Conservation (phyloP, 1,284 basidiomycete species). For the Ceratobasidium papillatum region DNA sequence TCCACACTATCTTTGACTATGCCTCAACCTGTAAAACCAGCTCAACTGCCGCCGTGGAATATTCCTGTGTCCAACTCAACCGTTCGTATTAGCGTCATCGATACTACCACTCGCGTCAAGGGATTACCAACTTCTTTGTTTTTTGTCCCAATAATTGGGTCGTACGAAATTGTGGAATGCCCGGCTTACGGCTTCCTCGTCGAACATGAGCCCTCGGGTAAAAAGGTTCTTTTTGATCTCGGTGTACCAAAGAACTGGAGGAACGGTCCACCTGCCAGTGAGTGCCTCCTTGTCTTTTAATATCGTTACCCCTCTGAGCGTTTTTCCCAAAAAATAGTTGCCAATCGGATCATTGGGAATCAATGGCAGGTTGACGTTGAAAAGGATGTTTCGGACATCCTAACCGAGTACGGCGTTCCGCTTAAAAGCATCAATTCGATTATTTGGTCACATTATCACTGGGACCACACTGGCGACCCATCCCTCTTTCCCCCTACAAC, state of each 20-base stretch:
- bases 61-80: constrained; percentile 5
- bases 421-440: constrained; percentile 28
- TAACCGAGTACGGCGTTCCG: constrained; percentile 6
- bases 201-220: constrained; percentile 27
- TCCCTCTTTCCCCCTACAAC: constrained; percentile 29
- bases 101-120: constrained; percentile 22
- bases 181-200: constrained; percentile 18
- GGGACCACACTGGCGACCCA: constrained; percentile 35
- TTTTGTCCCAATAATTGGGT: not conserved
- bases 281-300: not conserved
- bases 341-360: not conserved
- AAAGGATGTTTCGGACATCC: constrained; percentile 22
- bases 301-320: not conserved
- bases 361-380: not conserved
- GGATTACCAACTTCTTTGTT: constrained; percentile 4
- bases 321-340: not conserved
- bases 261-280: constrained; percentile 19
- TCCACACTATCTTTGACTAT: not conserved
- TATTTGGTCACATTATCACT: constrained; percentile 34
- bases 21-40: not conserved
- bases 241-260: constrained; percentile 29
- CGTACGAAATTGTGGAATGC: not conserved
- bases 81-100: constrained; percentile 28
- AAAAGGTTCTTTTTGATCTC: constrained; percentile 17
- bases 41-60: not conserved